phyloP scores from a whole-genome alignment of 108 stramenopile genomes.

The Epithemia pelagica region DNA sequence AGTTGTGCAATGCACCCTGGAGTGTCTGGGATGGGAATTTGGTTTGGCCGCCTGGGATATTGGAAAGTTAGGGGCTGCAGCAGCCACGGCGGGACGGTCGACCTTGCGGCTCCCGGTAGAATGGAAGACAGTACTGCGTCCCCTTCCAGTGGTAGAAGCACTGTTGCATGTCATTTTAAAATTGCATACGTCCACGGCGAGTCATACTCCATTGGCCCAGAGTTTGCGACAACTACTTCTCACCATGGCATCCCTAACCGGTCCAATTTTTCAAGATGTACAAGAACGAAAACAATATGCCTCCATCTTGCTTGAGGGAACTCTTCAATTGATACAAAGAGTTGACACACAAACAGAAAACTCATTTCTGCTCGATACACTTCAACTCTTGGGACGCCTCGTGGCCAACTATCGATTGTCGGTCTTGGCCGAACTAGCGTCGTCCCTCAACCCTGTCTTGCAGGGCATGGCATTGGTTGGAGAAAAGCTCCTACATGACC shows the following conservation, averaged over 20 bases:
- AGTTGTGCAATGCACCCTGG: constrained; percentile 46
- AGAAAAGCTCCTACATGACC: constrained; percentile 45
- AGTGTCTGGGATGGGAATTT: constrained; percentile 75
- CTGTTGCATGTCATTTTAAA: constrained; percentile 35
- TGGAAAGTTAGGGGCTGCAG: constrained; percentile 8
- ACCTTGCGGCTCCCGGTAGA: constrained; percentile 50
- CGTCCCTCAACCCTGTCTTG: constrained; percentile 34
- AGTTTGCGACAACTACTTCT: constrained; percentile 67
- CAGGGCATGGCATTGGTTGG: constrained; percentile 45
- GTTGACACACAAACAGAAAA: constrained; percentile 20
- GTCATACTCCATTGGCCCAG: constrained; percentile 27
- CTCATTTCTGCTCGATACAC: constrained; percentile 34
- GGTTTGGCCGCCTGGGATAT: constrained; percentile 53
- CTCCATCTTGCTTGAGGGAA: constrained; percentile 53
- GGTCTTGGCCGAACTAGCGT: constrained; percentile 36
- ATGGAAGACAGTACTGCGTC: constrained; percentile 53
- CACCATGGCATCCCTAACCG: constrained; percentile 49
- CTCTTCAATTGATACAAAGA: constrained; percentile 35
- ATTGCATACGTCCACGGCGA: background rate
- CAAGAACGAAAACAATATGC: constrained; percentile 53
- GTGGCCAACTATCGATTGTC: constrained; percentile 52
- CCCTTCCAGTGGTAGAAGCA: constrained; percentile 63
- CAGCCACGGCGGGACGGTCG: constrained; percentile 12
- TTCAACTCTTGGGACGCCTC: constrained; percentile 55
- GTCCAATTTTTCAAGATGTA: constrained; percentile 50